Evolutionary conservation across 2,329 filamentous ascomycete species (phyloP), one percentile per base, ranked within the genome.

Genomic region (Penicillium sp.): DNA sequence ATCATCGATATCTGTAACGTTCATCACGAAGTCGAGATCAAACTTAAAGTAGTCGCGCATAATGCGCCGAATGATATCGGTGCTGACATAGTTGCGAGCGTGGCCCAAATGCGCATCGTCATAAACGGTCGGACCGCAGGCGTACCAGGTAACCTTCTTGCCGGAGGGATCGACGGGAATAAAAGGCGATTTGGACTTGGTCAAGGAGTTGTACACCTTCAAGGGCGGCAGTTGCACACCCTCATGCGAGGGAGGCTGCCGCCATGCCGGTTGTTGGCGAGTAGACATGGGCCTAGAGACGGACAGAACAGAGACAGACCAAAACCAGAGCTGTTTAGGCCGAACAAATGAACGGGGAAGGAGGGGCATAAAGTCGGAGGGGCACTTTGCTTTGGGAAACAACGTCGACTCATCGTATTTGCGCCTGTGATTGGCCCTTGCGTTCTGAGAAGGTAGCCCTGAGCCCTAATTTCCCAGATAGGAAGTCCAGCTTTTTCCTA

Each of bases 61-160:
- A 63, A 95, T 89, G 63, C 91, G 85, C 55, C 91, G 83, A 61
- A 95, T 85, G 58, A 95, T 91, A 71, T 96, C 91, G 41, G 89
- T 92, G 44, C 87, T 89, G 57, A 95, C 89, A 81, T 95, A 95
- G 75, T 95, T 95, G 62, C 90, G 81, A 27, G 89, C 90, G 72
- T 95, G 90, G 27, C 90, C 87, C 55, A 92, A 73, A 76, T 92
- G 89, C 56, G 86, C 82, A 74, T 91, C 87, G 69, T 92, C 89
- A 69, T 92, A 92, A 38, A 88, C 87, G 1, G 90, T 96, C 51
- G 90, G 90, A 16, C 91, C 91, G 76, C 91, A 96, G 61, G 87
- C 88, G 72, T 95, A 95, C 90, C 90, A 95, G 5, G 84, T 85
- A 25, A 95, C 82, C 67, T 87, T 86, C 63, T 78, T 81, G 30